These are phyloP conservation scores for Endothia cerciana DNA, from an alignment of 2,329 filamentous ascomycete species.

Conservation along the genomic window DNA sequence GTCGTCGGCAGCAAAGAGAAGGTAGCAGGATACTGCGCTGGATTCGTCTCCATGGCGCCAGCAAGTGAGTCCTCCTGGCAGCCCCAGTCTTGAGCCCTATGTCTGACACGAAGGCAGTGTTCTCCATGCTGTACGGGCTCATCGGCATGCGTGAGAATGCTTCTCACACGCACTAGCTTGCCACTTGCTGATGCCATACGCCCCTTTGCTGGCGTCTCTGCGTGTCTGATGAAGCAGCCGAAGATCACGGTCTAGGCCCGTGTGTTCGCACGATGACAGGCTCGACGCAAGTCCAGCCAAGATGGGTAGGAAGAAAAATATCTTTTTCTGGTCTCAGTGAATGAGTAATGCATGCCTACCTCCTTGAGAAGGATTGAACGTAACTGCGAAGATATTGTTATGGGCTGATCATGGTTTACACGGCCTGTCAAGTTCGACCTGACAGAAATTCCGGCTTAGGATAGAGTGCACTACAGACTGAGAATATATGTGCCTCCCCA, in stretches of 20 bases:
- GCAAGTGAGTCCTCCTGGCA: conserved; percentile 45
- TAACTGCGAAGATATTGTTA: not conserved
- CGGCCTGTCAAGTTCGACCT: conserved; percentile 5
- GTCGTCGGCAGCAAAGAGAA: conserved; percentile 49
- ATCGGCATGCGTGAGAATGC: conserved; percentile 51
- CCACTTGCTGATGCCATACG: not conserved
- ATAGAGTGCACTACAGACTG: conserved; percentile 22
- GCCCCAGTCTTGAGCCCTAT: not conserved
- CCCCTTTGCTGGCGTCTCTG: not conserved
- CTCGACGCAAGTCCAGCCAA: not conserved
- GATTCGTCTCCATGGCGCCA: conserved; percentile 49
- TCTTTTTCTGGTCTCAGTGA: not conserved
- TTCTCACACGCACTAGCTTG: conserved; percentile 18
- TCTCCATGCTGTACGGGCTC: conserved; percentile 53
- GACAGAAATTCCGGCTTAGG: not conserved
- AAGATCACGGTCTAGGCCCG: not conserved
- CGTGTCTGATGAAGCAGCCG: not conserved
- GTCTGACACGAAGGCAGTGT: conserved; percentile 41
- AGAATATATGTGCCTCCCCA: conserved; percentile 11
- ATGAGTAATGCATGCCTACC: conserved; percentile 1
- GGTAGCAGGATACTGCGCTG: conserved; percentile 48
- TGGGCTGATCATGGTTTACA: conserved; percentile 13
- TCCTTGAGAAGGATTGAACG: not conserved
- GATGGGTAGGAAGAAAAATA: not conserved
- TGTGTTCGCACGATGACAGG: not conserved